Conservation (phyloP, 805 yeast species). For the Hanseniaspora valbyensis region DNA sequence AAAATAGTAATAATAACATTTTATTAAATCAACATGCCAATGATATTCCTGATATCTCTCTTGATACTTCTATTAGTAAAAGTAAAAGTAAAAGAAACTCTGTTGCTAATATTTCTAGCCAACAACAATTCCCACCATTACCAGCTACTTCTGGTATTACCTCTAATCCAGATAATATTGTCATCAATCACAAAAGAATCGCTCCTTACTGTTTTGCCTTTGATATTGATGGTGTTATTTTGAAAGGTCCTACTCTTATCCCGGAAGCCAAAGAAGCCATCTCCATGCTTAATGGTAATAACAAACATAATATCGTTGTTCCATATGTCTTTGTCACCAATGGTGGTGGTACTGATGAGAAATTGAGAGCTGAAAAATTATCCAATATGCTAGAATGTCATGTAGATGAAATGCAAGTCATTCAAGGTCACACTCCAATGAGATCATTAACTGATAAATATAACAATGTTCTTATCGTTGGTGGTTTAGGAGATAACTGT, state of each 20-base stretch:
- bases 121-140: too few species aligned
- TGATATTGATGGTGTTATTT: conserved; percentile 85
- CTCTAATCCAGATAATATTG: too few species aligned
- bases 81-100: too few species aligned
- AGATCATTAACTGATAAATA: conserved; percentile 59
- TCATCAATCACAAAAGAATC: conserved; percentile 59
- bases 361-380: conserved; percentile 60
- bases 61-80: too few species aligned
- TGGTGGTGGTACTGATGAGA: conserved; percentile 84
- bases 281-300: conserved; percentile 61
- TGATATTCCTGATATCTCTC: too few species aligned
- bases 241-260: conserved; percentile 73
- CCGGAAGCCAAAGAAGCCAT: conserved; percentile 71
- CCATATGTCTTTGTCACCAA: conserved; percentile 82
- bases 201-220: conserved; percentile 84
- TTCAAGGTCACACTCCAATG: conserved; percentile 94
- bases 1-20: too few species aligned
- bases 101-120: too few species aligned
- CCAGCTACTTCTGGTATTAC: too few species aligned
- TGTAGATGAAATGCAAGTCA: conserved; percentile 66
- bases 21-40: too few species aligned
- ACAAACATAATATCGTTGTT: conserved; percentile 62
- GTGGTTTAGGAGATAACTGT: conserved; percentile 79
- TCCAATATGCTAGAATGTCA: conserved; percentile 47
- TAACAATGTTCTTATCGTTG: conserved; percentile 71